Percentiles rank a stretch among this genome's conserved stretches.
These are phyloP conservation scores for Ganoderma meredithae DNA, from an alignment of 1,284 basidiomycete species.

Conservation along the genomic window DNA sequence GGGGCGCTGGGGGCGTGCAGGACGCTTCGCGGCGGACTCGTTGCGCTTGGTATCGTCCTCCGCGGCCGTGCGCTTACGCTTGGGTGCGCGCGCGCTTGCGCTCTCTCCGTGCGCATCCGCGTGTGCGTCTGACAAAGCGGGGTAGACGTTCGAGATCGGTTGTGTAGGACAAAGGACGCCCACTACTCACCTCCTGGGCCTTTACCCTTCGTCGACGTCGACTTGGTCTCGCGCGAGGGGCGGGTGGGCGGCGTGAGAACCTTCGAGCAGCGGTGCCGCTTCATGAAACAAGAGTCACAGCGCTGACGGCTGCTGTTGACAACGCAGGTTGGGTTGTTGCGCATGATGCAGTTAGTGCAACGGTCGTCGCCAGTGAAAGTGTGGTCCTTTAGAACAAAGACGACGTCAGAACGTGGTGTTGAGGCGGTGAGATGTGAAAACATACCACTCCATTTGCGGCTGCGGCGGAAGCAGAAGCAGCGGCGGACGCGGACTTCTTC, in stretches of 20 bases:
- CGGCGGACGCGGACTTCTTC: slow-evolving; percentile 26
- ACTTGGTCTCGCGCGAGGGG: slow-evolving; percentile 30
- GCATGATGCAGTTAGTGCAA: slow-evolving; percentile 32
- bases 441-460: slow-evolving; percentile 27
- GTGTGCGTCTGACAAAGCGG: slow-evolving; percentile 19
- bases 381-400: slow-evolving; percentile 20
- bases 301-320: slow-evolving; percentile 34
- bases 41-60: slow-evolving; percentile 33
- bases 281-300: slow-evolving; percentile 33
- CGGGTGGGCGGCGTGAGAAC: slow-evolving; percentile 34
- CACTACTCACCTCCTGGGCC: slow-evolving; percentile 20
- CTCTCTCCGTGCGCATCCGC: slow-evolving; percentile 27
- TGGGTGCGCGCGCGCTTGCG: slow-evolving; percentile 29
- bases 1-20: slow-evolving; percentile 29
- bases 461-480: slow-evolving; percentile 15
- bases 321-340: slow-evolving; percentile 29
- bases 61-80: slow-evolving; percentile 29
- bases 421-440: slow-evolving; percentile 6
- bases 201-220: slow-evolving; percentile 31
- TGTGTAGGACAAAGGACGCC: slow-evolving; percentile 1
- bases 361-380: slow-evolving; percentile 31
- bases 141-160: background rate
- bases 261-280: slow-evolving; percentile 34
- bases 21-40: slow-evolving; percentile 29
- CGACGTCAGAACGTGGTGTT: background rate